Conservation (phyloP, 2,329 filamentous ascomycete genomes). For the Penicillium sp. region DNA sequence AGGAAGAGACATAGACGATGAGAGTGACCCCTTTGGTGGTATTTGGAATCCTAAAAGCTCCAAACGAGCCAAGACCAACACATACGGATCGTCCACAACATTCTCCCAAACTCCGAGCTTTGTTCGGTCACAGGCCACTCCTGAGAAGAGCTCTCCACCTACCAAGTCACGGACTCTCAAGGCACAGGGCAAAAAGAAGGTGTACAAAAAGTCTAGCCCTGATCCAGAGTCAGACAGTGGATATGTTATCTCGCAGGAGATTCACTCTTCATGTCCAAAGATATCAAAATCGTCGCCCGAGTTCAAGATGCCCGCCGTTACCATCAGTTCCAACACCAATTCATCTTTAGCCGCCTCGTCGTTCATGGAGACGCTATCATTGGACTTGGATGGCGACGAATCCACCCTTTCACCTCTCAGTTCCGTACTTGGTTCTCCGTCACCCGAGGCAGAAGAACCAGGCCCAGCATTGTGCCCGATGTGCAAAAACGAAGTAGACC, state of each 20-base stretch:
- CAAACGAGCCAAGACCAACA: conserved; percentile 21
- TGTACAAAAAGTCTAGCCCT: conserved; percentile 3
- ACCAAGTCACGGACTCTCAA: conserved; percentile 8
- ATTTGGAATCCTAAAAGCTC: conserved; percentile 17
- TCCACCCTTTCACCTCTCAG: conserved; percentile 32
- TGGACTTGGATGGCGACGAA: conserved; percentile 30
- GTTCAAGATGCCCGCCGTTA: conserved; percentile 32
- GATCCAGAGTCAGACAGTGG: conserved; percentile 16
- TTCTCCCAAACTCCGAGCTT: conserved; percentile 20
- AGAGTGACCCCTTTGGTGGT: conserved; percentile 6
- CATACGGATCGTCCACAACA: conserved; percentile 22
- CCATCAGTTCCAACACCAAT: conserved; percentile 27
- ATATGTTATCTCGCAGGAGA: conserved; percentile 31
- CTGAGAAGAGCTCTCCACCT: conserved; percentile 8
- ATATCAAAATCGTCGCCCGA: conserved; percentile 4
- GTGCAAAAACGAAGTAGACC: conserved; percentile 64
- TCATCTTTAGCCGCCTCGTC: conserved; percentile 33
- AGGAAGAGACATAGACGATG: conserved; percentile 11
- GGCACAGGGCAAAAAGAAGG: conserved; percentile 7
- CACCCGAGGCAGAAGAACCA: conserved; percentile 14
- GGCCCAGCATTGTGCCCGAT: conserved; percentile 60
- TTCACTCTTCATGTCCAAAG: conserved; percentile 20
- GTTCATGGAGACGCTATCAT: conserved; percentile 15
- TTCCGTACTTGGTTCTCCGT: conserved; percentile 35
- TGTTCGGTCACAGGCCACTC: conserved; percentile 13